Percentiles rank a stretch among this genome's conserved stretches.
These are phyloP conservation scores for Arthrobotrys megalospora DNA, from an alignment of 2,329 filamentous ascomycete species.

Conservation along the genomic window DNA sequence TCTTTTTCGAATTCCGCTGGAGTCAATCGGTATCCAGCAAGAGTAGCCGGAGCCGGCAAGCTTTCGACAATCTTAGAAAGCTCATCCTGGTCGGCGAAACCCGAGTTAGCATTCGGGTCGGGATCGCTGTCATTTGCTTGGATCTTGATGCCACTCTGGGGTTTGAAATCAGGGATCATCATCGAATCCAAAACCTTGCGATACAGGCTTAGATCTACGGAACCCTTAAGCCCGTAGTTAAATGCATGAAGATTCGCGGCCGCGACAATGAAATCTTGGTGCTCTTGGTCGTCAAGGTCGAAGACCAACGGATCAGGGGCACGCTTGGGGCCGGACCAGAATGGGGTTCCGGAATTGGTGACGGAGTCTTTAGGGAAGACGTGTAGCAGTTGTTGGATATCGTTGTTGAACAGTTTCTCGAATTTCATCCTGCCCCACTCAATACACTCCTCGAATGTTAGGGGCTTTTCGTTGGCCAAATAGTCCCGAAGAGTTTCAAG, in stretches of 20 bases:
- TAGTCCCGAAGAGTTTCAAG: slow-evolving; percentile 91
- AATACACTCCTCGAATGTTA: slow-evolving; percentile 95
- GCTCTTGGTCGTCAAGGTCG: slow-evolving; percentile 84
- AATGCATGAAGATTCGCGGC: slow-evolving; percentile 94
- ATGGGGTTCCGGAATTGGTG: slow-evolving; percentile 88
- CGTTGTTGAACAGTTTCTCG: slow-evolving; percentile 96
- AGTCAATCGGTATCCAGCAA: slow-evolving; percentile 89
- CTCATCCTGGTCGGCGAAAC: slow-evolving; percentile 81
- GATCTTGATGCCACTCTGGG: slow-evolving; percentile 92
- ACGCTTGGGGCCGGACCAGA: slow-evolving; percentile 99
- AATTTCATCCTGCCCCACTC: slow-evolving; percentile 94
- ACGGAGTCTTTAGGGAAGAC: slow-evolving; percentile 97
- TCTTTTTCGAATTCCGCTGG: slow-evolving; percentile 99
- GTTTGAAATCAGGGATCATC: slow-evolving; percentile 95
- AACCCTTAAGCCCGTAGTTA: slow-evolving; percentile 97
- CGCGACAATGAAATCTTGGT: slow-evolving; percentile 88
- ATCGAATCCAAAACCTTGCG: slow-evolving; percentile 86
- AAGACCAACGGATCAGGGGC: slow-evolving; percentile 94
- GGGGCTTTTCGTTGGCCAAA: slow-evolving; percentile 89
- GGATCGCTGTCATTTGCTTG: slow-evolving; percentile 96
- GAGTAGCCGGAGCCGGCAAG: slow-evolving; percentile 82
- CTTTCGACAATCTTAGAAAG: slow-evolving; percentile 79
- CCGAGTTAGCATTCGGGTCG: slow-evolving; percentile 81
- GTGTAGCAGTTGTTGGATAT: slow-evolving; percentile 92
- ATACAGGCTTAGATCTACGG: slow-evolving; percentile 80